Conservation (phyloP, 768 basidiomycete species). For the Tricholoma matsutake region DNA sequence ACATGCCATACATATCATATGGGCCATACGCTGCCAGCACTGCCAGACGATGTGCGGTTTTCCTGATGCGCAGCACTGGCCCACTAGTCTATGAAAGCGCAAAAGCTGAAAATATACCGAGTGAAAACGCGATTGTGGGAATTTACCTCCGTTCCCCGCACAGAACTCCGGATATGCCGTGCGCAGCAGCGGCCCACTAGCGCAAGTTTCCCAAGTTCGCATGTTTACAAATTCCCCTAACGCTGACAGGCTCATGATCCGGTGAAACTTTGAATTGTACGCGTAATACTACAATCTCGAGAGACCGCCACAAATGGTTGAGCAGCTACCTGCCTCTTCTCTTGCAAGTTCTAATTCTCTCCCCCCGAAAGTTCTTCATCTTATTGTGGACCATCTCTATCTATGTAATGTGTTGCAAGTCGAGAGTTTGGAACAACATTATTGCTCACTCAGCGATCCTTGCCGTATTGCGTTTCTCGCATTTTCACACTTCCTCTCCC, state of each 20-base stretch:
- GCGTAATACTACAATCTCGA: neutral
- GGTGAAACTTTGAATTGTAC: neutral
- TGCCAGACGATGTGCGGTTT: neutral
- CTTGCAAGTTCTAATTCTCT: neutral
- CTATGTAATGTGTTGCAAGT: neutral
- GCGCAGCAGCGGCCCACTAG: no score
- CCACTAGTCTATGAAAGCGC: no score
- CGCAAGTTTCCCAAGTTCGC: no score
- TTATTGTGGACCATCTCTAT: conserved; percentile 7
- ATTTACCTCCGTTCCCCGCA: no score
- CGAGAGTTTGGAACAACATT: conserved; percentile 10
- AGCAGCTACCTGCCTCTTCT: neutral
- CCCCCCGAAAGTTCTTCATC: conserved; percentile 11
- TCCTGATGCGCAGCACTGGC: no score
- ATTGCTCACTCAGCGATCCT: conserved; percentile 18
- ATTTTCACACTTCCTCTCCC: conserved; percentile 11
- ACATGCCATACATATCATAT: neutral
- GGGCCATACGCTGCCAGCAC: neutral
- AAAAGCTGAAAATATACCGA: no score
- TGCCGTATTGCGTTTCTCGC: conserved; percentile 10
- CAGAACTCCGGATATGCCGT: no score
- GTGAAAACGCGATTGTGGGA: no score
- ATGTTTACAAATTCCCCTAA: neutral
- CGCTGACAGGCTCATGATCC: neutral
- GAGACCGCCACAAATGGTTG: neutral